Conservation (phyloP, 768 basidiomycete species). For the Rhodotorula kratochvilovae region DNA sequence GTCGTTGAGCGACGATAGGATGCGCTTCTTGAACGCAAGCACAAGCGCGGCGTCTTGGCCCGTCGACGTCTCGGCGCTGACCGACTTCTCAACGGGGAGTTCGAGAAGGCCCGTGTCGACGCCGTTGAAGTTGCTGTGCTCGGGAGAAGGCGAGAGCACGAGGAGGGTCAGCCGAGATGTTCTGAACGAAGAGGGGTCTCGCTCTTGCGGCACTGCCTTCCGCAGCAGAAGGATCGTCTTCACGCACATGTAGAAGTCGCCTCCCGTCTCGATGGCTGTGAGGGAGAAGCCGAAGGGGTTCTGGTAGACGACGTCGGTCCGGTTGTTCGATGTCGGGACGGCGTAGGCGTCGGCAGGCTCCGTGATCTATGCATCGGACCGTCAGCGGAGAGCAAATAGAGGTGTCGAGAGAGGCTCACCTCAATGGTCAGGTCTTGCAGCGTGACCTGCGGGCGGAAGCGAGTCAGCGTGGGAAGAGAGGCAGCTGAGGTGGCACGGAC, state of each 20-base stretch:
- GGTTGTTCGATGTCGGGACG: constrained; percentile 22
- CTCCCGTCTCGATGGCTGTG: constrained; percentile 58
- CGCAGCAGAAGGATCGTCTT: background rate
- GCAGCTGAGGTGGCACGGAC: background rate
- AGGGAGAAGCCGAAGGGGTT: constrained; percentile 74
- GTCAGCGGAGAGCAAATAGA: background rate
- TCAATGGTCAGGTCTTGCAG: constrained; percentile 58
- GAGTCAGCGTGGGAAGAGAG: too few relatives aligned
- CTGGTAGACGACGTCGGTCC: constrained; percentile 50
- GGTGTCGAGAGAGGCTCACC: background rate
- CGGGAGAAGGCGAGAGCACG: background rate
- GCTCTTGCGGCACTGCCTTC: background rate
- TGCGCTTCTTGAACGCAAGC: constrained; percentile 58
- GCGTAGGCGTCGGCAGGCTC: constrained; percentile 57
- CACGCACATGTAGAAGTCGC: constrained; percentile 56
- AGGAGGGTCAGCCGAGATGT: constrained; percentile 52
- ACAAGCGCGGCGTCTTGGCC: constrained; percentile 55
- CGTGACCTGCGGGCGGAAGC: constrained; percentile 47
- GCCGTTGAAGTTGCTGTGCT: constrained; percentile 21
- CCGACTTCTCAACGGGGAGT: constrained; percentile 45
- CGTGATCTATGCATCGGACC: constrained; percentile 49
- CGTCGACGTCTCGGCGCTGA: constrained; percentile 63
- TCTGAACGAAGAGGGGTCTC: too few relatives aligned
- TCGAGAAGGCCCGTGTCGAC: constrained; percentile 23
- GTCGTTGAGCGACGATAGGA: constrained; percentile 58